Evolutionary conservation across 2,329 filamentous ascomycete species (phyloP).

Genomic region (Gremmenia infestans): DNA sequence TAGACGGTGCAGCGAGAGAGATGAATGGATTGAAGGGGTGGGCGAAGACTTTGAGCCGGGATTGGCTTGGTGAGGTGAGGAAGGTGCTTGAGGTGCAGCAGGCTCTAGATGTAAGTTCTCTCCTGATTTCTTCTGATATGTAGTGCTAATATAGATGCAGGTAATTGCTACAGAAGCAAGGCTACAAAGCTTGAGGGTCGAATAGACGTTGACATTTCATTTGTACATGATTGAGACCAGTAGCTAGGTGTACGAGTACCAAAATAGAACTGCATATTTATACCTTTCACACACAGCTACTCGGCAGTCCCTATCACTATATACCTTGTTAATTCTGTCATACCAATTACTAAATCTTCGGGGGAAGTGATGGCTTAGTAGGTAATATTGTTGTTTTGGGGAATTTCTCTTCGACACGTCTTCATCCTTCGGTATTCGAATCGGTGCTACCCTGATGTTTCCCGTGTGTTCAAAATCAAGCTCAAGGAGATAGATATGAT

Average conservation of each 20-base stretch:
- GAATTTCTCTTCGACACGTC: too few relatives aligned
- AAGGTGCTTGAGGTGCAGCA: slow-evolving; percentile 93
- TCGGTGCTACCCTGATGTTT: too few relatives aligned
- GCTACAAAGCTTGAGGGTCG: slow-evolving; percentile 79
- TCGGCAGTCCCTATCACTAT: too few relatives aligned
- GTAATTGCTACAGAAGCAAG: slow-evolving; percentile 87
- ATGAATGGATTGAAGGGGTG: slow-evolving; percentile 91
- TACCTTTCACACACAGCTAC: too few relatives aligned
- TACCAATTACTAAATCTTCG: too few relatives aligned
- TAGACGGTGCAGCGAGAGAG: slow-evolving; percentile 87
- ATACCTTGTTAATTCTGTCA: too few relatives aligned
- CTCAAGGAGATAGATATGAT: too few relatives aligned
- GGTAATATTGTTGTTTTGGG: too few relatives aligned
- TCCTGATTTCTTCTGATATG: background rate
- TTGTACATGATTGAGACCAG: slow-evolving; percentile 20
- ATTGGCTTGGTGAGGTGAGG: slow-evolving; percentile 89
- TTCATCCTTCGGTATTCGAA: too few relatives aligned
- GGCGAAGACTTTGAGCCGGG: slow-evolving; percentile 90
- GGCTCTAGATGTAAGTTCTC: slow-evolving; percentile 77
- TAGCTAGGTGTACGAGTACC: slow-evolving; percentile 5
- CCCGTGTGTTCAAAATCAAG: too few relatives aligned
- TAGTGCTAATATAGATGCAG: slow-evolving; percentile 39
- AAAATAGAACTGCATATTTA: slow-evolving; percentile 7
- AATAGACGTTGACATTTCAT: slow-evolving; percentile 44
- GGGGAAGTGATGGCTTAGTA: too few relatives aligned